Evolutionary conservation across 1,284 basidiomycete genomes (phyloP), one percentile per base, ranked within the genome.

Genomic region (Ustilago crameri): DNA sequence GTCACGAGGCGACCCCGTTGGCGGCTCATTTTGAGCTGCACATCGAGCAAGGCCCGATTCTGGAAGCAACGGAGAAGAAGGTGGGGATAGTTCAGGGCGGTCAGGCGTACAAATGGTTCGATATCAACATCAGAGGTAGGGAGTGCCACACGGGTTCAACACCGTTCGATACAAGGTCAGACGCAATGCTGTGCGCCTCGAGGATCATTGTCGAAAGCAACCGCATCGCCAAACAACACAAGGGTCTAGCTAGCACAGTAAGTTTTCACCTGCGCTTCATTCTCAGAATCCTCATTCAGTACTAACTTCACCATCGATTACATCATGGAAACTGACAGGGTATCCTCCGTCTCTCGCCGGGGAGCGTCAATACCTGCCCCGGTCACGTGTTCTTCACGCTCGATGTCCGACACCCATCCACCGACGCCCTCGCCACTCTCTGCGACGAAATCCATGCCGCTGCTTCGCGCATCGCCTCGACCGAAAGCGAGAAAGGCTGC

Each of bases 51-150:
- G 69, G 69, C 5, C 69, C 69, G 23, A 67, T 72, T 12, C 15
- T 72, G 30, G 63, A 67, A 41, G 56, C 59, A 5, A 60, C 51
- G 8, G 61, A 61, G 3, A 70, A 70, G 43, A 67, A 62, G 41
- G 64, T 65, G 0, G 59, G 61, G 7, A 44, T 67, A 14, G 60
- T 65, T 12, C 69, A 65, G 27, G 64, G 69, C 4, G 60, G 69
- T 9, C 69, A 62, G 32, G 69, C 59, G 32, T 72, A 65, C 49
- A 72, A 71, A 48, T 71, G 68, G 68, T 71, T 66, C 40, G 58
- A 71, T 41, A 58, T 71, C 50, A 59, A 55, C 41, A n/a, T 71
- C 12, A 37, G 41, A 9, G 68, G 68, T 32, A 38, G 62, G 18
- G 63, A 66, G 17, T 71, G 62, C 32, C 68, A 71, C 43, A 66